Evolutionary conservation across 2,329 filamentous ascomycete genomes (phyloP).

Genomic region (Exophiala aquamarina): DNA sequence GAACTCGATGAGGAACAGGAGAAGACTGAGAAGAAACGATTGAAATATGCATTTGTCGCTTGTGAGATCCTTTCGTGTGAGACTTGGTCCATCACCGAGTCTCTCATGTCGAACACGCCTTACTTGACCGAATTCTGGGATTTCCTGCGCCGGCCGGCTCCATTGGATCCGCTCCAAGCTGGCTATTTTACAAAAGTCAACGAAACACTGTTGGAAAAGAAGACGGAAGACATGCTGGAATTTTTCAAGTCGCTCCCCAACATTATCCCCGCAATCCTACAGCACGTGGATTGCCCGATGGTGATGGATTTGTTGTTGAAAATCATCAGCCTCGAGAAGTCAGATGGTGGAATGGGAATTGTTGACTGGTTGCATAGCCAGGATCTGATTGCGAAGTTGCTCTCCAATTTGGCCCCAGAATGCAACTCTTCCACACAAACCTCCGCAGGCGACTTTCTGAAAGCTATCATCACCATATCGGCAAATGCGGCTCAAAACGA

Average conservation of each 20-base stretch:
- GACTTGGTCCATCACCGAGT: conserved; percentile 94
- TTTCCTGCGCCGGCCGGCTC: conserved; percentile 79
- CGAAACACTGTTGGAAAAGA: conserved; percentile 94
- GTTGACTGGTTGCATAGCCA: conserved; percentile 96
- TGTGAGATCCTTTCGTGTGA: conserved; percentile 94
- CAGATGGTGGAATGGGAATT: conserved; percentile 85
- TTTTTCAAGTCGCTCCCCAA: conserved; percentile 82
- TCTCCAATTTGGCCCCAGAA: conserved; percentile 82
- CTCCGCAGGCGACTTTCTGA: conserved; percentile 94
- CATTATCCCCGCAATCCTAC: conserved; percentile 80
- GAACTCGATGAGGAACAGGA: conserved; percentile 51
- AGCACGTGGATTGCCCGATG: conserved; percentile 95
- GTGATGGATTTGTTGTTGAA: conserved; percentile 97
- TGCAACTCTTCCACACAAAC: conserved; percentile 90
- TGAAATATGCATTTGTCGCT: conserved; percentile 90
- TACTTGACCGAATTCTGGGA: conserved; percentile 85
- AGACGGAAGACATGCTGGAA: conserved; percentile 94
- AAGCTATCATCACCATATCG: conserved; percentile 98
- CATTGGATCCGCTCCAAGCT: conserved; percentile 88
- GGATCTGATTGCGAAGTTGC: conserved; percentile 79
- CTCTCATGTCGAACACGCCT: conserved; percentile 79
- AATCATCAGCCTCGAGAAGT: conserved; percentile 93
- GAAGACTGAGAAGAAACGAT: conserved; percentile 83
- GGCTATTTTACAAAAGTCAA: conserved; percentile 99
- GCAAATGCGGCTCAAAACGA: conserved; percentile 98